Conservation (phyloP, 176 grass and related monocot genomes). For the Tillandsia leiboldiana region DNA sequence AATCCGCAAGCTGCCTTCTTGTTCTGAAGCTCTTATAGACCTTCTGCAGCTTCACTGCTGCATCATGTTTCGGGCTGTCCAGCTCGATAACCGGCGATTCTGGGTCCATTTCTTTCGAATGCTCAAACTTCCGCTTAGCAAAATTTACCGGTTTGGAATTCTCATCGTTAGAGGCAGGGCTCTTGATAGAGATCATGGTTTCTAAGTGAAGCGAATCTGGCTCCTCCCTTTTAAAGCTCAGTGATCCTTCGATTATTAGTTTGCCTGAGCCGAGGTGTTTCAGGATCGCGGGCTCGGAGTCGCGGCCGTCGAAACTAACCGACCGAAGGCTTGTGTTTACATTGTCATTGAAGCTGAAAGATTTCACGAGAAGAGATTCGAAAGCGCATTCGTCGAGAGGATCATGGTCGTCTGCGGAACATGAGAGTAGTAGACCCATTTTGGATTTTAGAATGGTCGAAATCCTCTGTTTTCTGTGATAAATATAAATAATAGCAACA, state of each 20-base stretch:
- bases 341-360: conserved; percentile 3
- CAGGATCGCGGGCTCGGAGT: conserved; percentile 12
- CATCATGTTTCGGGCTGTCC: conserved; percentile 49
- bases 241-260: conserved; percentile 34
- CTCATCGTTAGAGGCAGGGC: conserved; percentile 27
- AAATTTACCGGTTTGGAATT: conserved; percentile 21
- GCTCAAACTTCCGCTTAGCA: conserved; percentile 26
- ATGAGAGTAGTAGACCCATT: conserved; percentile 12
- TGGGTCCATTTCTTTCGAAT: conserved; percentile 23
- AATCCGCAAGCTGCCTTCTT: conserved; percentile 79
- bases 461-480: not conserved
- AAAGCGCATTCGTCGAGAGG: not conserved
- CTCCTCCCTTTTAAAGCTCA: conserved; percentile 51
- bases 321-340: conserved; percentile 22
- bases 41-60: conserved; percentile 70
- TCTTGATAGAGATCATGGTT: conserved; percentile 33
- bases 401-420: not conserved
- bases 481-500: no score
- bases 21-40: conserved; percentile 87
- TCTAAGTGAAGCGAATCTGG: conserved; percentile 26
- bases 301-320: conserved; percentile 33
- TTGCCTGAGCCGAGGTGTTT: conserved; percentile 30
- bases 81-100: conserved; percentile 32
- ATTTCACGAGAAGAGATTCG: conserved; percentile 1
- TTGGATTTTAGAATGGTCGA: not conserved